Percentiles rank a stretch among this genome's conserved stretches.
Evolutionary conservation across 2,329 filamentous ascomycete species (phyloP).

Genomic region (Aureobasidium sp.): DNA sequence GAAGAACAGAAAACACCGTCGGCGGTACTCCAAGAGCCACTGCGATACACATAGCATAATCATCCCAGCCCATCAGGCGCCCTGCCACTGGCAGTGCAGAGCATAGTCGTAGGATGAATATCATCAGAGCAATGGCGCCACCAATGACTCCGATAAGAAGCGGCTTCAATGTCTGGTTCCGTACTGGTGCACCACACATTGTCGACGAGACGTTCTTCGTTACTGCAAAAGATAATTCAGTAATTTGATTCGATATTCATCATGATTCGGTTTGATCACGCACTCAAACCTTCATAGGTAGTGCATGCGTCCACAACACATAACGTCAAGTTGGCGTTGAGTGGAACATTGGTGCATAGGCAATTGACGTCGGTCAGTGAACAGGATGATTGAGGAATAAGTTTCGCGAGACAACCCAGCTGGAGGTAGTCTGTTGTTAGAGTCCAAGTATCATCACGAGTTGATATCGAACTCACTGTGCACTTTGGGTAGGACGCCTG

Average conservation of each 20-base stretch:
- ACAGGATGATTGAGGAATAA: conserved; percentile 16
- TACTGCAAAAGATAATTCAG: background rate
- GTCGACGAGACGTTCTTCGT: conserved; percentile 10
- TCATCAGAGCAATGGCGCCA: conserved; percentile 15
- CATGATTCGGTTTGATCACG: background rate
- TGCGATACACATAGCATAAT: conserved; percentile 27
- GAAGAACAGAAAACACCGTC: background rate
- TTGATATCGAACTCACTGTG: background rate
- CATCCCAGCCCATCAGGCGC: conserved; percentile 28
- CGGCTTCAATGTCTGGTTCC: conserved; percentile 11
- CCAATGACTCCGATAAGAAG: conserved; percentile 13
- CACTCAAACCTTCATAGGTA: background rate
- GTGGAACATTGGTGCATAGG: conserved; percentile 14
- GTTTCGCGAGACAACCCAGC: conserved; percentile 14
- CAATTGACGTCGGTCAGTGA: conserved; percentile 15
- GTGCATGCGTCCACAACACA: conserved; percentile 12
- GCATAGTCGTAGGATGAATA: conserved; percentile 14
- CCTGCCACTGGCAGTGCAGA: conserved; percentile 7
- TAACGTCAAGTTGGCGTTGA: conserved; percentile 10
- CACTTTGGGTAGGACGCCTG: conserved; percentile 1
- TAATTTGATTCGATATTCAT: no score
- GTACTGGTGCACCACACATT: conserved; percentile 10
- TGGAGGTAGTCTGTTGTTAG: background rate
- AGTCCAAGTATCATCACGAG: no score
- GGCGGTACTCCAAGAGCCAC: conserved; percentile 23